Evolutionary conservation across 371 early-diverging fungal genomes (phyloP).

Genomic region (Mortierella sp.): DNA sequence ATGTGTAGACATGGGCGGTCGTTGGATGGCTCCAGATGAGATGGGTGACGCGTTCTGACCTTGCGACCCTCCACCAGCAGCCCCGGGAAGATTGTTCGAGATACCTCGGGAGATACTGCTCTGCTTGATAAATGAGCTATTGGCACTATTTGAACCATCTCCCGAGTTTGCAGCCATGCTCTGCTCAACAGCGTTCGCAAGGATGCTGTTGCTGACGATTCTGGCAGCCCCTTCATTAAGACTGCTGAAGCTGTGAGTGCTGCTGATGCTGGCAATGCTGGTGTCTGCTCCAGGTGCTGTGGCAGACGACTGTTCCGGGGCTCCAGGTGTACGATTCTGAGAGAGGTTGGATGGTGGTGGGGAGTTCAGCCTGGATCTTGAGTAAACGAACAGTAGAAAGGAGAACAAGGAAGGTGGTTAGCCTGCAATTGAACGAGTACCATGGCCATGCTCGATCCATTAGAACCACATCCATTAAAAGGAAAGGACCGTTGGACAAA

Average conservation of each 20-base stretch:
- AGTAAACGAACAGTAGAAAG: background rate
- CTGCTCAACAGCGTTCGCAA: conserved; percentile 40
- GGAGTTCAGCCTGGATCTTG: conserved; percentile 17
- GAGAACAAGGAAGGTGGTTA: too few species aligned
- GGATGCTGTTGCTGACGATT: conserved; percentile 49
- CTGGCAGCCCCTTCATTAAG: conserved; percentile 19
- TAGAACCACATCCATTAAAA: too few species aligned
- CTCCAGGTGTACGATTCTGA: conserved; percentile 16
- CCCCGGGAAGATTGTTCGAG: conserved; percentile 23
- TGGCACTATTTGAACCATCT: conserved; percentile 33
- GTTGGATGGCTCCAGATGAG: conserved; percentile 18
- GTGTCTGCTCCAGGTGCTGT: conserved; percentile 23
- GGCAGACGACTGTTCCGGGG: background rate
- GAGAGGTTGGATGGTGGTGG: conserved; percentile 11
- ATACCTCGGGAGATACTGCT: conserved; percentile 21
- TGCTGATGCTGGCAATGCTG: conserved; percentile 32
- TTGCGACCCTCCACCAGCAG: background rate
- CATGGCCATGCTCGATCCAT: too few species aligned
- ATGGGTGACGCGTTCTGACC: conserved; percentile 20
- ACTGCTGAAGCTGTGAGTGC: conserved; percentile 34
- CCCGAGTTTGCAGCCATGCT: conserved; percentile 10
- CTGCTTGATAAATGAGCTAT: conserved; percentile 34
- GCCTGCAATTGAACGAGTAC: too few species aligned
- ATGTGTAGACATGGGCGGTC: conserved; percentile 28
- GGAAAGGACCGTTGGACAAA: too few species aligned